Base-by-base conservation (phyloP, 2,329 filamentous ascomycete species). In the Trichoderma aggressivum region DNA sequence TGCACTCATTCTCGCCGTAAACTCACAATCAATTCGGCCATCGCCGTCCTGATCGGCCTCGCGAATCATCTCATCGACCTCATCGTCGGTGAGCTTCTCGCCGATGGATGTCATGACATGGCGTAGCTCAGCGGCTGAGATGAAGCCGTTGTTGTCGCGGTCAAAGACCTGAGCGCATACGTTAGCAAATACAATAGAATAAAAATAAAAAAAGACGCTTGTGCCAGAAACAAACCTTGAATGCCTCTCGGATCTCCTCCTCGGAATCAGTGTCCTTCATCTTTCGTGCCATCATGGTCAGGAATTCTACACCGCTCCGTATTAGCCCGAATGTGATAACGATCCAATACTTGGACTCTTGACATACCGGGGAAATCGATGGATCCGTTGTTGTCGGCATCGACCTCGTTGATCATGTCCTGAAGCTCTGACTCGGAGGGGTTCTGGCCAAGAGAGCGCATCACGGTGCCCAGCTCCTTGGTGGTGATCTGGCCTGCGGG, bases 181-280 rank as follows among this genome's bases (percentile, higher is more conserved):
- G 5, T 69, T 39, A 69, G 43, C 39, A 36, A 36, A 18, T 5
- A 21, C 1, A 1, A 5, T 14, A 34, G 3, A 8, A 21, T 28
- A 21, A 21, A 21, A 36, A 16, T 11, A 28, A 28, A 28, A 28
- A 28, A 28, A 5, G 6, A 7, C 28, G 8, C 6, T 3, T n/a
- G 16, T 47, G 71, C 12, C 7, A n/a, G 10, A 30, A 72, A 68
- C 74, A 18, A 68, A 93, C 92, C 87, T 94, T 94, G 89, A 95
- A 95, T 16, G 92, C 92, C 82, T 95, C 93, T 78, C 93, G 90
- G 77, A 96, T 96, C 82, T 96, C 93, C 84, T 96, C 93, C 84
- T 96, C 93, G 62, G 92, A 95, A 80, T 96, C 93, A 76, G 93
- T 96, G 79, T 95, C 93, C 87, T 95, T 95, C 93, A 96, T 96